A percentile compares a stretch with the other conserved stretches of the same genome.
Conservation (phyloP, 2,329 filamentous ascomycete genomes). For the Alternaria gansuensis region DNA sequence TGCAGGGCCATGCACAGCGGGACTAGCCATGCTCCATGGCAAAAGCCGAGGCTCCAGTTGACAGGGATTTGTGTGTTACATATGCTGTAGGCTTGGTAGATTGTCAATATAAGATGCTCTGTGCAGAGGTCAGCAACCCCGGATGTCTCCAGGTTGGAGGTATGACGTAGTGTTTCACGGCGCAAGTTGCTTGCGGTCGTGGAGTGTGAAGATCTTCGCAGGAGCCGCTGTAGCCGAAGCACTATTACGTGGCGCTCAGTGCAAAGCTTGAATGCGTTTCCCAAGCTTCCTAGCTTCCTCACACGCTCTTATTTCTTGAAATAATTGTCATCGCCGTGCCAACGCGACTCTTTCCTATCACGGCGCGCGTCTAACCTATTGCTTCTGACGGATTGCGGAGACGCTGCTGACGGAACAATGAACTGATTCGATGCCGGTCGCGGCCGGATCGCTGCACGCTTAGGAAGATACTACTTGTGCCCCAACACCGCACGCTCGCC, state of each 20-base stretch:
- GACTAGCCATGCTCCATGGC: not conserved
- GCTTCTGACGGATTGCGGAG: slow-evolving; percentile 12
- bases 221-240: slow-evolving; percentile 7
- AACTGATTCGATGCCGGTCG: slow-evolving; percentile 28
- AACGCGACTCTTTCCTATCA: slow-evolving; percentile 15
- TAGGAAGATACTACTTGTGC: slow-evolving; percentile 25
- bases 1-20: not conserved
- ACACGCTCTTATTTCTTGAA: slow-evolving; percentile 4
- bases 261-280: slow-evolving; percentile 3
- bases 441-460: slow-evolving; percentile 30
- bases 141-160: not conserved
- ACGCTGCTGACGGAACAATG: slow-evolving; percentile 29
- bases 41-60: not conserved
- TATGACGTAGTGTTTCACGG: slow-evolving; percentile 10
- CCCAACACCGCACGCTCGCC: slow-evolving; percentile 7
- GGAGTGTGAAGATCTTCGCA: slow-evolving; percentile 3
- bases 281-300: slow-evolving; percentile 5
- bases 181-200: not conserved
- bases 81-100: not conserved
- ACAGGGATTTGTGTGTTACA: not conserved
- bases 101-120: not conserved
- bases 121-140: slow-evolving; percentile 2
- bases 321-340: slow-evolving; percentile 7
- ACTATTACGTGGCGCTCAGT: not conserved
- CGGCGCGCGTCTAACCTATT: slow-evolving; percentile 7